phyloP scores from a whole-genome alignment of 441 rosid species.

The Biscutella laevigata region DNA sequence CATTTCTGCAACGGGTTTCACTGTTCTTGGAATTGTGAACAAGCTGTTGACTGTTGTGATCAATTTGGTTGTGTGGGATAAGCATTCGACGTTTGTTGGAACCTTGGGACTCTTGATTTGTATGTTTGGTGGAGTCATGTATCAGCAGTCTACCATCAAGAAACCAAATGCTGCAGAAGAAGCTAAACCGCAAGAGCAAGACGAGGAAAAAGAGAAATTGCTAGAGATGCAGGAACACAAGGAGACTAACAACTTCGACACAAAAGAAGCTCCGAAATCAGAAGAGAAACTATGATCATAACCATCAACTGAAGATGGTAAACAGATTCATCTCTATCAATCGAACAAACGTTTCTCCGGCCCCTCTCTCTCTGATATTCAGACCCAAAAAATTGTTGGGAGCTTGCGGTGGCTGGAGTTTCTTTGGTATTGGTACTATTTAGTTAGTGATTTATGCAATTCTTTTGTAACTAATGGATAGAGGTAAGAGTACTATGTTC shows the following conservation, averaged over 20 bases:
- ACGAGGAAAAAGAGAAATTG: conserved; percentile 62
- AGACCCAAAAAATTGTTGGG: too few species aligned
- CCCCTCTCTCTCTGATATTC: too few species aligned
- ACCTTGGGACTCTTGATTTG: conserved; percentile 82
- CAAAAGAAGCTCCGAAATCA: conserved; percentile 21
- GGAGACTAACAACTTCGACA: conserved; percentile 22
- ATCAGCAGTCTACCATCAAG: conserved; percentile 70
- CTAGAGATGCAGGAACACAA: conserved; percentile 56
- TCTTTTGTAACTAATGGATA: conserved; percentile 29
- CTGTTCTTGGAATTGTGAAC: conserved; percentile 93
- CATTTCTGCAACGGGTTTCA: conserved; percentile 91
- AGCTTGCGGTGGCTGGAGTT: not conserved
- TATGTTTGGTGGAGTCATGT: conserved; percentile 85
- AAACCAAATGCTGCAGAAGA: conserved; percentile 47
- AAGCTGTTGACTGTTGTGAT: conserved; percentile 83
- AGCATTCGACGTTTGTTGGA: conserved; percentile 71
- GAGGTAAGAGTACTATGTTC: not conserved
- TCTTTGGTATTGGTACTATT: not conserved
- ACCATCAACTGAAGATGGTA: not conserved
- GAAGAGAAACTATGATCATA: conserved; percentile 28
- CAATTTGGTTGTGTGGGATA: conserved; percentile 86
- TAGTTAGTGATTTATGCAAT: conserved; percentile 4
- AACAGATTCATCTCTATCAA: too few species aligned
- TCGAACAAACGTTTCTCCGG: too few species aligned
- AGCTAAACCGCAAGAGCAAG: conserved; percentile 31